Conservation (phyloP, 495 filamentous ascomycete genomes). For the Penicillium arizonense region DNA sequence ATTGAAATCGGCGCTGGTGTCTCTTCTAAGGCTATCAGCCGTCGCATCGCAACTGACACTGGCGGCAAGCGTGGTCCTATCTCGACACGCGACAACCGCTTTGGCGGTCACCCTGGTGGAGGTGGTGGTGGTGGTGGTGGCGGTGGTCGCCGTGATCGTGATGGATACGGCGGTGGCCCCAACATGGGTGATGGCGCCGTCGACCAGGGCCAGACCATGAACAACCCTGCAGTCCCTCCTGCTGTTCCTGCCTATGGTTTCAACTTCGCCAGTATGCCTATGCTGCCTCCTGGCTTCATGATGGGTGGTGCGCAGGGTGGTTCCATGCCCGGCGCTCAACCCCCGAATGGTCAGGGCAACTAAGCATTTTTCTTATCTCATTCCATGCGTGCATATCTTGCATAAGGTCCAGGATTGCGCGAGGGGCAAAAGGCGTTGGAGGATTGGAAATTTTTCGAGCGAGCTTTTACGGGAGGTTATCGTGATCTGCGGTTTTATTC, state of each 20-base stretch:
- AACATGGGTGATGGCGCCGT: conserved; percentile 22
- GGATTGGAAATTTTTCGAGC: not conserved
- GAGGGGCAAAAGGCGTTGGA: conserved; percentile 4
- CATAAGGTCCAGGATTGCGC: not conserved
- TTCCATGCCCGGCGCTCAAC: conserved; percentile 32
- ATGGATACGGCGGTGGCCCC: conserved; percentile 12
- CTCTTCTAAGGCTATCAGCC: conserved; percentile 89
- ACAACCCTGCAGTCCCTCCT: conserved; percentile 57
- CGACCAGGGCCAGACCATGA: conserved; percentile 39
- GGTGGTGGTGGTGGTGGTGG: conserved; percentile 16
- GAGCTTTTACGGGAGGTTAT: not conserved
- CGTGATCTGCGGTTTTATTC: not conserved
- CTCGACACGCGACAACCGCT: conserved; percentile 57
- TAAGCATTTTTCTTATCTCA: conserved; percentile 10
- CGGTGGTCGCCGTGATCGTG: conserved; percentile 34
- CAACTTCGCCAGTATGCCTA: conserved; percentile 65
- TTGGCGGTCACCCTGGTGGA: conserved; percentile 39
- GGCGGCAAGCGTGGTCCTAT: conserved; percentile 72
- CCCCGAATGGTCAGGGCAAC: conserved; percentile 47
- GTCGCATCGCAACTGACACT: conserved; percentile 77
- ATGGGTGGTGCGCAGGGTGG: conserved; percentile 44
- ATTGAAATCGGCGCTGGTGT: conserved; percentile 98
- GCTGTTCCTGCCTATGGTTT: conserved; percentile 68
- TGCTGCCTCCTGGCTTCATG: conserved; percentile 66
- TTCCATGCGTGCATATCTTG: conserved; percentile 1